Evolutionary conservation across 768 basidiomycete species (phyloP), one percentile per base, ranked within the genome.

Genomic region (Ramaria sp.): DNA sequence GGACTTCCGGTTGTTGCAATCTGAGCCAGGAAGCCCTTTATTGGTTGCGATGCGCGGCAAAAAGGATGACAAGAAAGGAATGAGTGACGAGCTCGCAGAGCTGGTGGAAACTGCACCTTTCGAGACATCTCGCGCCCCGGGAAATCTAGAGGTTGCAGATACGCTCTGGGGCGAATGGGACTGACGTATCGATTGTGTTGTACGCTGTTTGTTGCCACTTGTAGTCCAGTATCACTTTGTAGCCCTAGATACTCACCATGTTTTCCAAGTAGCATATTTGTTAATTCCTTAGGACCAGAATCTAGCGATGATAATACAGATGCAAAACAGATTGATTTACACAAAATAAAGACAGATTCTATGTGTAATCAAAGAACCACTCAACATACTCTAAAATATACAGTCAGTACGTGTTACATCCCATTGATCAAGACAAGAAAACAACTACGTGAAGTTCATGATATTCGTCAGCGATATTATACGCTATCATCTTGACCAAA

Each of bases 51-150:
- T 83, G 82, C 73, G 71, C 38, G 85, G 85, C 9, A 63, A 64
- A 50, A 74, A 73, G 58, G 76, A 82, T 50, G 81, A 84, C 58
- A 68, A 74, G 55, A 69, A 71, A 3, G 82, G 82, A 1, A 61
- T 70, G 50, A 78, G 78, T 55, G 83, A 88, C 57, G 78, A 72
- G 62, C 70, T 92, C 41, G 69, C 82, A 2, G 85, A 89, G 63
- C 67, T 90, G 41, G 68, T 78, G 22, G 82, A 83, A 69, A 91
- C 89, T 9, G 66, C 74, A 32, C 84, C 85, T 58, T 67, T 83
- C 41, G 63, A 65, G 27, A 16, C 56, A 39, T 9, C 65, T 67
- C 5, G 63, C 69, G n/a, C 64, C 27, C 39, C 32, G 32, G 28
- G 20, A 3, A 24, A 42, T n/a, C 27, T 16, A 16, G 34, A 20